Evolutionary conservation across 768 basidiomycete genomes (phyloP), one percentile per base, ranked within the genome.

Genomic region (Tremella yokohamensis): DNA sequence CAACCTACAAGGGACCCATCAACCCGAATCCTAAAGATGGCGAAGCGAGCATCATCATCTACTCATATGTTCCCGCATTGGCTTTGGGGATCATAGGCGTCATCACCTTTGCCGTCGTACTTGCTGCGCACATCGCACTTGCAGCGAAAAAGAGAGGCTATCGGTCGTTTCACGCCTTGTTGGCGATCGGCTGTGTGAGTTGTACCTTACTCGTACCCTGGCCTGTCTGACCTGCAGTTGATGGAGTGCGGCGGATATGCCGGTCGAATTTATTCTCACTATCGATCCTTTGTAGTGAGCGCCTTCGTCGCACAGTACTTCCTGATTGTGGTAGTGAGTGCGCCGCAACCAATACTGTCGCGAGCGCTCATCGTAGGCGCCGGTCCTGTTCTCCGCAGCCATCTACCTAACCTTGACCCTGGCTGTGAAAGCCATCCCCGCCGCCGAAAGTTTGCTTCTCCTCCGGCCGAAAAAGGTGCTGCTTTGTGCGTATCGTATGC

Each of bases 231-330:
- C 26, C 13, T 12, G 18, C 26, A 75, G 72, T 54, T 67, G 19
- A 73, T 76, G 69, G 77, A 76, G 53, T 39, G 70, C 1, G 74
- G 73, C 0, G 77, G 77, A 18, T 78, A 76, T 58, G 69, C 63
- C 1, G 69, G 69, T 18, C 54, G 77, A 47, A 60, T 65, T 11
- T 57, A 59, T 8, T 68, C 66, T 15, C 61, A 72, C 54, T 49
- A 57, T 37, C 54, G 60, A n/a, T 72, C 75, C 2, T 76, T 68
- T 52, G 58, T 68, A 19, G 57, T 76, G 3, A 47, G 54, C 19
- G 51, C 55, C 16, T 76, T 76, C 42, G 60, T 77, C n/a, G 61
- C 68, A n/a, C 76, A 76, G 50, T 75, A 72, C 57, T 75, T 75
- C 25, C 53, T 75, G 15, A 72, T 74, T 34, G 72, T 74, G 1